phyloP scores from a whole-genome alignment of 176 grass and related monocot species.

The Avena insularis region DNA sequence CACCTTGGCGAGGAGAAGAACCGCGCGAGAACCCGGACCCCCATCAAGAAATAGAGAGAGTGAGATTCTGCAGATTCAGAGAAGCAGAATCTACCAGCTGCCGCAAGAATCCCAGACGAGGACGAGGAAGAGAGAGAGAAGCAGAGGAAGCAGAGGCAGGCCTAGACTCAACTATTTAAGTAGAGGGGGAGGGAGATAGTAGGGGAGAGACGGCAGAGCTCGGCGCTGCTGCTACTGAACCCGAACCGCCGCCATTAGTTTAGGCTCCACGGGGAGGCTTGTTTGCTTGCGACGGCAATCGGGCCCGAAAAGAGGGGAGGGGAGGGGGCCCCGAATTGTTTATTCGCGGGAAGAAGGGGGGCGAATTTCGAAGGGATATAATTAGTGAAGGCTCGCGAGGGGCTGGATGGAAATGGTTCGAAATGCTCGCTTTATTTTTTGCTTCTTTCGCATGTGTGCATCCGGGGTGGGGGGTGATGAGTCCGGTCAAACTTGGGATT shows the following conservation, averaged over 20 bases:
- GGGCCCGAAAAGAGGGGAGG: conserved; percentile 27
- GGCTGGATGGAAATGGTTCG: neutral
- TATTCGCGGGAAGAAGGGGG: conserved; percentile 3
- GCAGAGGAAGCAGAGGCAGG: conserved; percentile 43
- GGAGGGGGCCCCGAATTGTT: conserved; percentile 6
- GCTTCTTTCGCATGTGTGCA: conserved; percentile 20
- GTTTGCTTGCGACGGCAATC: conserved; percentile 59
- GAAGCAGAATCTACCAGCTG: neutral
- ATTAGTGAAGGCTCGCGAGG: neutral
- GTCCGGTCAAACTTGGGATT: conserved; percentile 80
- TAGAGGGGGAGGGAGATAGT: neutral
- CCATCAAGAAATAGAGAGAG: conserved; percentile 39
- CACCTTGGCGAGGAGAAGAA: conserved; percentile 30
- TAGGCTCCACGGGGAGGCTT: conserved; percentile 28
- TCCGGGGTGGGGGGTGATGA: conserved; percentile 44
- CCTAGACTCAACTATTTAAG: conserved; percentile 50
- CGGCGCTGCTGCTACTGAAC: conserved; percentile 36
- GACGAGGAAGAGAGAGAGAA: conserved; percentile 39
- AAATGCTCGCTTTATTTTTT: conserved; percentile 4
- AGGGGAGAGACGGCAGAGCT: conserved; percentile 3
- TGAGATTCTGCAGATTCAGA: neutral
- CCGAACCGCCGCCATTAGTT: conserved; percentile 47
- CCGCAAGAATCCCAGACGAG: conserved; percentile 32
- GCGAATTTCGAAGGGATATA: neutral
- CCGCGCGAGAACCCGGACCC: neutral